phyloP scores from a whole-genome alignment of 805 yeast species.

The Zygosaccharomyces bisporus region DNA sequence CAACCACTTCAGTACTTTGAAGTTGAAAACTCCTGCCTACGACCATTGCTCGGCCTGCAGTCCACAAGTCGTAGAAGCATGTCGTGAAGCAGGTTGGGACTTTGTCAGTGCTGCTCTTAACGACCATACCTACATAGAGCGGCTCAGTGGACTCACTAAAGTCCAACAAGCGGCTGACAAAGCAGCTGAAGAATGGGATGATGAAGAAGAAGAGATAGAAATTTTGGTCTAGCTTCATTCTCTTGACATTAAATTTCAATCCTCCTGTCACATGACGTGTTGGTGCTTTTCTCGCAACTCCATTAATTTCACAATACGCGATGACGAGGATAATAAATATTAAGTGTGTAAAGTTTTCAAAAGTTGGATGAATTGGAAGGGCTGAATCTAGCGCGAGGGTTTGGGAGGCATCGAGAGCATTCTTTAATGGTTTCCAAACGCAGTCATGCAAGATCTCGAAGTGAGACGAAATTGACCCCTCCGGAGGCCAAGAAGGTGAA shows the following conservation, averaged over 20 bases:
- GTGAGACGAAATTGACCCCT: constrained; percentile 11
- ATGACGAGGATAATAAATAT: background rate
- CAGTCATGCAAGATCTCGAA: constrained; percentile 12
- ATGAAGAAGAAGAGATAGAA: constrained; percentile 26
- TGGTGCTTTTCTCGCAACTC: background rate
- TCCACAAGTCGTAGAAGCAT: constrained; percentile 49
- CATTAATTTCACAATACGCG: constrained; percentile 1
- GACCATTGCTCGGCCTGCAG: constrained; percentile 87
- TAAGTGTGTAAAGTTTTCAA: background rate
- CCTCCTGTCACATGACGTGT: constrained; percentile 1
- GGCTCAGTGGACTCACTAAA: constrained; percentile 69
- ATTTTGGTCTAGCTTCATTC: background rate
- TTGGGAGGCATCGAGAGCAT: background rate
- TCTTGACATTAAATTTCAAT: background rate
- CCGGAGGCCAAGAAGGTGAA: constrained; percentile 15
- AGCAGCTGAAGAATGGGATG: constrained; percentile 26
- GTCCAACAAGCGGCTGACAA: constrained; percentile 57
- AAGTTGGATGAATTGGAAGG: background rate
- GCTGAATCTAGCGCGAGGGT: background rate
- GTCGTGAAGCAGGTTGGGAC: constrained; percentile 62
- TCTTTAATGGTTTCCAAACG: constrained; percentile 17
- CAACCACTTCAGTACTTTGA: constrained; percentile 57
- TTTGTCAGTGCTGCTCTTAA: constrained; percentile 71
- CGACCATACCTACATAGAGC: constrained; percentile 64
- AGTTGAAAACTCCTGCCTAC: constrained; percentile 69